Conservation (phyloP, 2,329 filamentous ascomycete genomes). For the Fusarium verticillioides region DNA sequence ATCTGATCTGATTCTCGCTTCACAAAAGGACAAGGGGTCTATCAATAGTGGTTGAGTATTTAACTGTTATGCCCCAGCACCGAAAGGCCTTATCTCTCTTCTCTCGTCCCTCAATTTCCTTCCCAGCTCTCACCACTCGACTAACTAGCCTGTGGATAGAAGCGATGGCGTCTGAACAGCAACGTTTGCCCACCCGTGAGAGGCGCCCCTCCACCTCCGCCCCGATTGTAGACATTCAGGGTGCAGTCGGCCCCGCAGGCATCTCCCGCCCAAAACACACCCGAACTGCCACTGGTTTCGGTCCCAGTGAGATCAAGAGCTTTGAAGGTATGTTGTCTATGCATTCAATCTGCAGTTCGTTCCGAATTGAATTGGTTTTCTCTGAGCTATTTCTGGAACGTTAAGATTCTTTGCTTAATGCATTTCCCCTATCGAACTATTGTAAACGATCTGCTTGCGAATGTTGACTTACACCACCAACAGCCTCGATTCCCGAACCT, state of each 20-base stretch:
- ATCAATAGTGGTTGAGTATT: constrained; percentile 26
- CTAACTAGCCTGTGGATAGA: constrained; percentile 31
- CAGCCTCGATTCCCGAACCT: constrained; percentile 84
- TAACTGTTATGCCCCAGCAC: constrained; percentile 26
- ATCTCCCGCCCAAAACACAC: constrained; percentile 93
- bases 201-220: constrained; percentile 84
- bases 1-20: constrained; percentile 45
- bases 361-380: background rate
- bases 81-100: constrained; percentile 15
- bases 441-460: background rate
- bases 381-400: background rate
- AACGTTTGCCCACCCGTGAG: constrained; percentile 69
- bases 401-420: background rate
- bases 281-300: constrained; percentile 95
- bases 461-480: constrained; percentile 20
- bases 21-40: constrained; percentile 27
- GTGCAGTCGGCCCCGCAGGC: constrained; percentile 86
- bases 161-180: constrained; percentile 51
- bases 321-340: constrained; percentile 76
- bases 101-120: constrained; percentile 5
- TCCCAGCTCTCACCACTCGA: constrained; percentile 8
- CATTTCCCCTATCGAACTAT: background rate
- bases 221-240: constrained; percentile 87
- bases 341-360: background rate
- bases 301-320: constrained; percentile 88